Conservation (phyloP, 2,329 filamentous ascomycete species). For the Claviceps monticola region DNA sequence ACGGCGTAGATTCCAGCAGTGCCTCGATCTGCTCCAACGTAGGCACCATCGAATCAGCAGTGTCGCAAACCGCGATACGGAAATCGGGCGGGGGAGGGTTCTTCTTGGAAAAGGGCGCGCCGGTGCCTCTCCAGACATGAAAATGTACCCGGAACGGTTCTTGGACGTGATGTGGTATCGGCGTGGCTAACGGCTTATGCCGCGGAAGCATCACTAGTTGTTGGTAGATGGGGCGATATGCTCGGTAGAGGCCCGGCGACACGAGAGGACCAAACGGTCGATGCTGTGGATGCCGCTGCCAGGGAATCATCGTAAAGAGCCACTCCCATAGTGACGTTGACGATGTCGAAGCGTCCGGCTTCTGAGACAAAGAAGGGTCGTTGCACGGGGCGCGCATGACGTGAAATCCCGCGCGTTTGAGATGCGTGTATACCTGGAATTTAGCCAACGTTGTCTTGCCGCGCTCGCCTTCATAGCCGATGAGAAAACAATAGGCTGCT, state of each 20-base stretch:
- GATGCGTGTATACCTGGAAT: constrained; percentile 75
- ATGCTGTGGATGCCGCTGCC: constrained; percentile 14
- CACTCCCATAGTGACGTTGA: constrained; percentile 33
- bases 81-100: constrained; percentile 70
- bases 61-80: constrained; percentile 68
- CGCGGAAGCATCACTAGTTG: constrained; percentile 61
- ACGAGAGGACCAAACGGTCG: constrained; percentile 42
- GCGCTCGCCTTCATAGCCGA: constrained; percentile 52
- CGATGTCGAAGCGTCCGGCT: constrained; percentile 3
- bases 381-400: constrained; percentile 51
- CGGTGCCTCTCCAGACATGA: constrained; percentile 61
- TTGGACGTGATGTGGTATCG: constrained; percentile 14
- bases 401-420: constrained; percentile 73
- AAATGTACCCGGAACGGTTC: constrained; percentile 61
- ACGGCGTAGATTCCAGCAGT: constrained; percentile 61
- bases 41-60: constrained; percentile 57
- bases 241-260: constrained; percentile 49
- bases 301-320: constrained; percentile 34
- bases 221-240: constrained; percentile 58
- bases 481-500: constrained; percentile 73
- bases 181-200: constrained; percentile 40
- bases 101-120: constrained; percentile 60
- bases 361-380: constrained; percentile 2
- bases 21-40: constrained; percentile 56
- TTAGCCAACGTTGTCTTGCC: constrained; percentile 57